phyloP scores from a whole-genome alignment of 192 early-diverging fungal genomes.

The Rhizophagus sp. region DNA sequence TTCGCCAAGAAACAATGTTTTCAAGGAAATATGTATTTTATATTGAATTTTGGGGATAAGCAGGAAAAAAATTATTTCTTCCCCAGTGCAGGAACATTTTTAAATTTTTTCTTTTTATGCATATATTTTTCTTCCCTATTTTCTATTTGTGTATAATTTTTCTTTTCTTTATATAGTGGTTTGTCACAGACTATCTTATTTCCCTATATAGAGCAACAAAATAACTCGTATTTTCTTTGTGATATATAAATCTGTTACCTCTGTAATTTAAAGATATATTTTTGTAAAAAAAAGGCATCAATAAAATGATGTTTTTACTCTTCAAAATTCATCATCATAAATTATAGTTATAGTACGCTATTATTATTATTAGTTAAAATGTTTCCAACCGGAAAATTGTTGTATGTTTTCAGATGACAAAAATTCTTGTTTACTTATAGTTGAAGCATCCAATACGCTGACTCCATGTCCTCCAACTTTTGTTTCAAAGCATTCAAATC shows the following conservation, averaged over 20 bases:
- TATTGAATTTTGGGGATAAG: background rate
- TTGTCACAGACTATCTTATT: background rate
- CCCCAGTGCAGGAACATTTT: background rate
- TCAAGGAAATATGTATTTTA: background rate
- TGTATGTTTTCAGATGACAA: background rate
- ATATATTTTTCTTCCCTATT: background rate
- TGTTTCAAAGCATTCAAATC: conserved; percentile 28
- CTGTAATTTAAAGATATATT: background rate
- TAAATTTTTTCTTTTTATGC: background rate
- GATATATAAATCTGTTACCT: background rate
- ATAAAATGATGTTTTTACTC: background rate
- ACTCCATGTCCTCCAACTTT: conserved; percentile 23
- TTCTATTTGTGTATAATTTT: background rate
- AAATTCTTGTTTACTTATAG: conserved; percentile 13
- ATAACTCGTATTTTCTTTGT: background rate
- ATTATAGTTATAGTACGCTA: no score
- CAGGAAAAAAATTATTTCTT: background rate
- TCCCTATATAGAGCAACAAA: background rate
- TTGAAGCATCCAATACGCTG: background rate
- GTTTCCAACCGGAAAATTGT: conserved; percentile 2
- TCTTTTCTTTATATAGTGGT: background rate
- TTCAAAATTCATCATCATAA: no score
- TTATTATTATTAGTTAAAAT: conserved; percentile 2
- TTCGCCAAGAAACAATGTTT: background rate
- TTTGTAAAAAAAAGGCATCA: no score